A percentile compares a stretch with the other conserved stretches of the same genome.
phyloP scores from a whole-genome alignment of 1,139 yeast genomes.

The Blastobotrys elegans region DNA sequence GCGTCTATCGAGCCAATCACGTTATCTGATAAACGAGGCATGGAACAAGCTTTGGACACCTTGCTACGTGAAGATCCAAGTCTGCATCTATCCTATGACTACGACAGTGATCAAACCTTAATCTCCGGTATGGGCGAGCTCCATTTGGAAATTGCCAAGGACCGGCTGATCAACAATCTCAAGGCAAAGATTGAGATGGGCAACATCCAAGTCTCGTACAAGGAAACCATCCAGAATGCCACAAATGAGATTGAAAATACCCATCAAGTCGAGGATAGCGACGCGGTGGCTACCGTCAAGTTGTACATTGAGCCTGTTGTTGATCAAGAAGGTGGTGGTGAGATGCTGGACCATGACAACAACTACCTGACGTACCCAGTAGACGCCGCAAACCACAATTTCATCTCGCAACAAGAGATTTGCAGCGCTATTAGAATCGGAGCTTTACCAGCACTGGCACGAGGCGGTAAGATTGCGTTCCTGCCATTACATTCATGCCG shows the following conservation, averaged over 20 bases:
- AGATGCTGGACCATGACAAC: conserved; percentile 33
- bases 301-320: conserved; percentile 49
- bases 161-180: conserved; percentile 70
- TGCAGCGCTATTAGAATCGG: conserved; percentile 35
- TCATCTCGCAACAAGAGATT: conserved; percentile 25
- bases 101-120: conserved; percentile 82
- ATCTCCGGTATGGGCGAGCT: conserved; percentile 95
- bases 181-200: conserved; percentile 79
- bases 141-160: conserved; percentile 82
- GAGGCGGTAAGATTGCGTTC: conserved; percentile 65
- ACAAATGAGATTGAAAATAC: conserved; percentile 28
- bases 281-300: conserved; percentile 31
- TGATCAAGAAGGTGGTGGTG: conserved; percentile 37
- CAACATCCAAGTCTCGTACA: conserved; percentile 80
- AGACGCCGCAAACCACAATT: conserved; percentile 32
- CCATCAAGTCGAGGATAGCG: conserved; percentile 21
- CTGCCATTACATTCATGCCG: conserved; percentile 62
- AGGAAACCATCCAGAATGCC: conserved; percentile 52
- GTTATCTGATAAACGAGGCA: conserved; percentile 66
- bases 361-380: conserved; percentile 38
- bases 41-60: conserved; percentile 62
- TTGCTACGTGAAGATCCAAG: conserved; percentile 84
- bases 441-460: conserved; percentile 62
- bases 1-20: conserved; percentile 80
- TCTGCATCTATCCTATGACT: conserved; percentile 60